Percentiles rank a stretch among this genome's conserved stretches.
Conservation (phyloP, 1,139 yeast species). For the Yamadazyma triangularis region DNA sequence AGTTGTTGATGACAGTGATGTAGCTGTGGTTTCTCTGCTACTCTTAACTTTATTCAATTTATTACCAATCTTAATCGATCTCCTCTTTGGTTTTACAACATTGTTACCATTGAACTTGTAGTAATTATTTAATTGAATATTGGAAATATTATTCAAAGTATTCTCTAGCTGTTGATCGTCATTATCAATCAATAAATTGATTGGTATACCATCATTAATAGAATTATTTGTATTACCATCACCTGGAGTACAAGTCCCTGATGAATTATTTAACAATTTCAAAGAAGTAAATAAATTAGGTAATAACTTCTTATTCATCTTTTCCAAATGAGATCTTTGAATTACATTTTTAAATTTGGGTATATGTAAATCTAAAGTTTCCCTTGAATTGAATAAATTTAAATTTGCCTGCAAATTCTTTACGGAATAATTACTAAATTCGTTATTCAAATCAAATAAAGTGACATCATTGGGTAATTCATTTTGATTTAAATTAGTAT, state of each 20-base stretch:
- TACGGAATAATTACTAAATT: slow-evolving; percentile 48
- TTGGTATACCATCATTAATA: slow-evolving; percentile 33
- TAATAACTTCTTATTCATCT: slow-evolving; percentile 28
- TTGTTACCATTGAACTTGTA: slow-evolving; percentile 25
- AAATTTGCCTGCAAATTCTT: slow-evolving; percentile 63
- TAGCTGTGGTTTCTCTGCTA: background rate
- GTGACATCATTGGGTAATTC: slow-evolving; percentile 10
- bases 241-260: slow-evolving; percentile 3
- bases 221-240: slow-evolving; percentile 3
- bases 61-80: slow-evolving; percentile 38
- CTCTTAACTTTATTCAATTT: slow-evolving; percentile 11
- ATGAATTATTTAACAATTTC: slow-evolving; percentile 15
- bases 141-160: slow-evolving; percentile 41
- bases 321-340: slow-evolving; percentile 50
- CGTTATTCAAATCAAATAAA: slow-evolving; percentile 16
- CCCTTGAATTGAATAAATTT: slow-evolving; percentile 71
- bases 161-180: slow-evolving; percentile 30
- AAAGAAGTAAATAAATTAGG: slow-evolving; percentile 40
- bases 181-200: slow-evolving; percentile 25
- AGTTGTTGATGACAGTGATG: background rate
- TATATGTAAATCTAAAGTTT: slow-evolving; percentile 66
- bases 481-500: background rate
- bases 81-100: slow-evolving; percentile 39
- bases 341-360: slow-evolving; percentile 54
- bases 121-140: slow-evolving; percentile 43